phyloP scores from a whole-genome alignment of 441 rosid species.

The Erodium trifolium region DNA sequence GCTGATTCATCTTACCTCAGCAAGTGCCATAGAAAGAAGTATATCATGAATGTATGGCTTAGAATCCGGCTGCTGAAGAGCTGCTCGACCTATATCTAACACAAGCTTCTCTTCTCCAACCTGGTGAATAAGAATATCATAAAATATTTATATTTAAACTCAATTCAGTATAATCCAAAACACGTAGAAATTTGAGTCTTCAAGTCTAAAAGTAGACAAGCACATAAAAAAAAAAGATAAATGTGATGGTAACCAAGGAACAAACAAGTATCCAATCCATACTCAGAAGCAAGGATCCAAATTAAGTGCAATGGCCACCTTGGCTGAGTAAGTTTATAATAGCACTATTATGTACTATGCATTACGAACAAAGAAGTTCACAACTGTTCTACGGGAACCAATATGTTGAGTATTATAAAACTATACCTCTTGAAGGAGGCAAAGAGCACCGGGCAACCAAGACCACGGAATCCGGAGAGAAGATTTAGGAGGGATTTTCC shows the following conservation, averaged over 20 bases:
- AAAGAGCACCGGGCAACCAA: conserved; percentile 88
- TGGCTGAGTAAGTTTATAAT: too few species aligned
- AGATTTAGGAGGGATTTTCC: conserved; percentile 62
- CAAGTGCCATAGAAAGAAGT: conserved; percentile 79
- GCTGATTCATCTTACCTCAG: conserved; percentile 67
- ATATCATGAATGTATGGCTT: conserved; percentile 76
- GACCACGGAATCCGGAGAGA: conserved; percentile 69
- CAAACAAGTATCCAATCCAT: too few species aligned
- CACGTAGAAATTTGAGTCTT: neutral
- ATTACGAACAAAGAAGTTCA: too few species aligned
- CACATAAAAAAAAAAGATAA: too few species aligned
- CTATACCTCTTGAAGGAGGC: conserved; percentile 88
- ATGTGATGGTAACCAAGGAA: too few species aligned
- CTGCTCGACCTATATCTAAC: conserved; percentile 66
- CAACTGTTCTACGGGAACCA: too few species aligned
- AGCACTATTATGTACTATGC: too few species aligned
- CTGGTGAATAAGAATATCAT: conserved; percentile 22
- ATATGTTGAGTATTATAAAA: neutral
- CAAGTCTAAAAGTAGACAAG: neutral
- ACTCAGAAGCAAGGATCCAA: too few species aligned
- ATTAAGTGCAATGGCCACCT: too few species aligned
- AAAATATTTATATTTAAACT: neutral
- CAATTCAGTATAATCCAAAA: neutral
- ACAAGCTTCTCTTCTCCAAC: conserved; percentile 85
- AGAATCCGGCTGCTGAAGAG: conserved; percentile 66